These are phyloP conservation scores for Clonostachys rhizophaga DNA, from an alignment of 2,329 filamentous ascomycete genomes.

Conservation along the genomic window DNA sequence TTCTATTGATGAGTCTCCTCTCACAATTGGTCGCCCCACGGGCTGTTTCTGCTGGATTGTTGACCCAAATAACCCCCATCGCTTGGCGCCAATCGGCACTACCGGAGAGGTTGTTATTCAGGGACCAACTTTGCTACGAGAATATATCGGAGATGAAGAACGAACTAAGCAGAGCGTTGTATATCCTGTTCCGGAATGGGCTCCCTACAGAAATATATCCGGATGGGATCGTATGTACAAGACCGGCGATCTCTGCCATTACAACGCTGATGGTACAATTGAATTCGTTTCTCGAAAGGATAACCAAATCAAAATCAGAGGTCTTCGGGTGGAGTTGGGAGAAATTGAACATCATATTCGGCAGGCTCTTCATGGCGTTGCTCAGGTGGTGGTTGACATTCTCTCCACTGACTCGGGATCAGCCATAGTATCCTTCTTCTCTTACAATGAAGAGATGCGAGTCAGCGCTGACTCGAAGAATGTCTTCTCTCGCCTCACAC, in stretches of 20 bases:
- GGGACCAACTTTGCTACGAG: conserved; percentile 1
- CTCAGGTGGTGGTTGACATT: neutral
- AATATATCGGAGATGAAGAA: conserved; percentile 1
- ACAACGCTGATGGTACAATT: conserved; percentile 25
- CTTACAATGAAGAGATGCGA: neutral
- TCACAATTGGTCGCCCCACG: conserved; percentile 1
- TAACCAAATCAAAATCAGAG: conserved; percentile 50
- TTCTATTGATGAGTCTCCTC: neutral
- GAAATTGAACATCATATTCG: conserved; percentile 10
- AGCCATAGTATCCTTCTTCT: neutral
- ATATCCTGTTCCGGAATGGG: conserved; percentile 1
- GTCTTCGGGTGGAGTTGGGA: conserved; percentile 43
- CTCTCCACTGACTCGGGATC: neutral
- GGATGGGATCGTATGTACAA: conserved; percentile 9
- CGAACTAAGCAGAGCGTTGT: neutral
- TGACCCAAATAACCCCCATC: neutral
- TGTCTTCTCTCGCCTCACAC: conserved; percentile 5
- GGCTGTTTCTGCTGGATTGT: conserved; percentile 3
- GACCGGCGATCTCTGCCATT: conserved; percentile 13
- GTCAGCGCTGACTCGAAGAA: neutral
- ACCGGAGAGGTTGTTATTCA: conserved; percentile 3
- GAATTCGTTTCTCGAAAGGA: conserved; percentile 44
- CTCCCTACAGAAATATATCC: neutral
- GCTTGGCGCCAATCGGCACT: conserved; percentile 2
- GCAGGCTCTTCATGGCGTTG: neutral